These are phyloP conservation scores for Paracoccidioides lutzii DNA, from an alignment of 2,329 filamentous ascomycete species.

Conservation along the genomic window DNA sequence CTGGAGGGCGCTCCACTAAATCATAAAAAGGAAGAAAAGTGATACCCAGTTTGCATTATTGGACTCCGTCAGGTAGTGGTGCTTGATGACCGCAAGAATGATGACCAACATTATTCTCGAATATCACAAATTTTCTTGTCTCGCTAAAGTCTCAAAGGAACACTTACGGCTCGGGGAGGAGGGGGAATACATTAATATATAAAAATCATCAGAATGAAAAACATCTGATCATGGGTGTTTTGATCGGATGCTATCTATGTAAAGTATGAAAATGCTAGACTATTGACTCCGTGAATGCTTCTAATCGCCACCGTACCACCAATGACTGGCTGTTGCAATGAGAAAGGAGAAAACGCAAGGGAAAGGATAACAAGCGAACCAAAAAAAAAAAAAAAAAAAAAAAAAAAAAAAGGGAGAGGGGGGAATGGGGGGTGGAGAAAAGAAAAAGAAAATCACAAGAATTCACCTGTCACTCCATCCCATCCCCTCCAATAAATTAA, in stretches of 20 bases:
- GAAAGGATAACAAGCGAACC: slow-evolving; percentile 5
- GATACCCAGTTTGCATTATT: too few relatives aligned
- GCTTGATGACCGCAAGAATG: too few relatives aligned
- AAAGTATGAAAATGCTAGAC: slow-evolving; percentile 6
- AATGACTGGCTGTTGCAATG: slow-evolving; percentile 7
- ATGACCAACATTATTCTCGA: too few relatives aligned
- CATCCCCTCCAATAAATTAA: neutral
- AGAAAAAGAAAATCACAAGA: slow-evolving; percentile 6
- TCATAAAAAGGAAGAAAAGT: neutral
- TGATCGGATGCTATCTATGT: slow-evolving; percentile 9
- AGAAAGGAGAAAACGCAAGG: neutral
- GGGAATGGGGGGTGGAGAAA: slow-evolving; percentile 5
- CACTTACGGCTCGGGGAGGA: neutral
- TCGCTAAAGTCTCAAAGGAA: too few relatives aligned
- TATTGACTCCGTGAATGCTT: slow-evolving; percentile 5
- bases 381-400: slow-evolving; percentile 7
- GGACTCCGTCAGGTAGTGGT: too few relatives aligned
- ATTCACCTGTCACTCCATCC: slow-evolving; percentile 1
- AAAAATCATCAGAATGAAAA: neutral
- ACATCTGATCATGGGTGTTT: slow-evolving; percentile 9
- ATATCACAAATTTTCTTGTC: neutral
- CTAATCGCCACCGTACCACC: neutral
- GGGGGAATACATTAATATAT: neutral
- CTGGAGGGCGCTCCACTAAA: slow-evolving; percentile 42
- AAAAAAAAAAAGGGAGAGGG: neutral